A percentile compares a stretch with the other conserved stretches of the same genome.
phyloP scores from a whole-genome alignment of 2,329 filamentous ascomycete genomes.

The Xylaria sp. region DNA sequence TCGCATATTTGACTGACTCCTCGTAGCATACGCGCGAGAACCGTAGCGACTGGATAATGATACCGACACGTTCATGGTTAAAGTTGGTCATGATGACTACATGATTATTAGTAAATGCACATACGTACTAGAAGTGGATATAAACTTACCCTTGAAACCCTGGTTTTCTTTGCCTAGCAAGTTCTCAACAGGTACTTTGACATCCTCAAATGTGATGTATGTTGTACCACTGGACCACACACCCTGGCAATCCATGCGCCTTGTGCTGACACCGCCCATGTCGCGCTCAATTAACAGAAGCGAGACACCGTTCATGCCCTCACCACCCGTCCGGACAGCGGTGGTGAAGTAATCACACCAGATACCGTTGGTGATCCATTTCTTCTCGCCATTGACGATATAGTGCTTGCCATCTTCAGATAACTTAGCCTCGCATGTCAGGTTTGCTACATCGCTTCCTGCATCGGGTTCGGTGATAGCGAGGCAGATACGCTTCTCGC shows the following conservation, averaged over 20 bases:
- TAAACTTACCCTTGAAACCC: conserved; percentile 79
- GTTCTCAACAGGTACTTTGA: conserved; percentile 99
- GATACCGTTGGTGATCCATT: conserved; percentile 99
- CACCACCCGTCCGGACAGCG: conserved; percentile 87
- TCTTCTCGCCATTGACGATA: conserved; percentile 99
- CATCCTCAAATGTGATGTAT: conserved; percentile 98
- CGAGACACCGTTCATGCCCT: conserved; percentile 92
- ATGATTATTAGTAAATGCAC: conserved; percentile 25
- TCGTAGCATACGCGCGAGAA: conserved; percentile 98
- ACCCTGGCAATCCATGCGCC: conserved; percentile 98
- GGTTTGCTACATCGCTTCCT: conserved; percentile 92
- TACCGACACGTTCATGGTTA: conserved; percentile 98
- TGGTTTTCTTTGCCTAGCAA: conserved; percentile 97
- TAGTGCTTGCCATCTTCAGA: conserved; percentile 97
- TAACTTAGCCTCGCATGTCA: conserved; percentile 95
- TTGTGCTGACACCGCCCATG: conserved; percentile 85
- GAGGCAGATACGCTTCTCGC: conserved; percentile 96
- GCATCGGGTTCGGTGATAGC: conserved; percentile 98
- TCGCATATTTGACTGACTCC: conserved; percentile 94
- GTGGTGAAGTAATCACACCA: conserved; percentile 98
- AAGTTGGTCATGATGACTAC: conserved; percentile 98
- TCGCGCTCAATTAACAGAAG: conserved; percentile 91
- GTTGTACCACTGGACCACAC: conserved; percentile 96
- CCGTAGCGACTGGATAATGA: conserved; percentile 96
- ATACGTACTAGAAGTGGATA: neutral